phyloP scores from a whole-genome alignment of 2,329 filamentous ascomycete species.

The Cephalotrichum gorgonifer region DNA sequence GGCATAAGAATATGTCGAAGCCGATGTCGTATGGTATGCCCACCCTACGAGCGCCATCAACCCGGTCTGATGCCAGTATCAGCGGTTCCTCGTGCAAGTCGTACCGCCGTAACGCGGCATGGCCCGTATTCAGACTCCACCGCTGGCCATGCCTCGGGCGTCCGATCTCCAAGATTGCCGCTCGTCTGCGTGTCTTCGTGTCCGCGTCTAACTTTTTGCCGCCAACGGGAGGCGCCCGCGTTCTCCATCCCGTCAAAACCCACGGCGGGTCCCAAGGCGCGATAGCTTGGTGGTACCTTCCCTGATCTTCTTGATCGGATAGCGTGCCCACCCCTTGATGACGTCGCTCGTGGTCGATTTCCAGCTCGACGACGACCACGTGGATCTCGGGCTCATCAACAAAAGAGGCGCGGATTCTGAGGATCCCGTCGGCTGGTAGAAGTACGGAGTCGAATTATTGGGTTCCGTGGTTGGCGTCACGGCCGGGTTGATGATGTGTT shows the following conservation, averaged over 20 bases:
- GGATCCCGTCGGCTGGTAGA: not conserved
- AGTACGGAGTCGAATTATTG: not conserved
- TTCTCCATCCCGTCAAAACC: not conserved
- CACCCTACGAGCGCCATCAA: not conserved
- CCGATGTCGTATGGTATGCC: not conserved
- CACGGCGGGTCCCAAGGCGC: not conserved
- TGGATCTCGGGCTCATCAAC: not conserved
- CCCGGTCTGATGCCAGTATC: not conserved
- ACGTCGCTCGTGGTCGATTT: not conserved
- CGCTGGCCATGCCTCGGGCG: not conserved
- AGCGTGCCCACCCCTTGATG: not conserved
- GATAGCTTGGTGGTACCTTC: not conserved
- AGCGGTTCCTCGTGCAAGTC: not conserved
- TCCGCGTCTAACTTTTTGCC: no score
- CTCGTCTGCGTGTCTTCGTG: not conserved
- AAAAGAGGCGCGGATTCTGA: not conserved
- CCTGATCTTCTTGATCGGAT: not conserved
- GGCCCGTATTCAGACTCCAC: not conserved
- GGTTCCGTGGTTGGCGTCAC: constrained; percentile 16
- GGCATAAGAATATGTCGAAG: not conserved
- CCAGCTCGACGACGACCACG: not conserved
- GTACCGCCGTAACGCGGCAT: not conserved
- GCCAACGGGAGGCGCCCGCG: not conserved
- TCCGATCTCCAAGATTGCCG: not conserved
- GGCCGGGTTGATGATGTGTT: constrained; percentile 19